These are phyloP conservation scores for Talaromyces pinophilus DNA, from an alignment of 2,329 filamentous ascomycete genomes.

Conservation along the genomic window DNA sequence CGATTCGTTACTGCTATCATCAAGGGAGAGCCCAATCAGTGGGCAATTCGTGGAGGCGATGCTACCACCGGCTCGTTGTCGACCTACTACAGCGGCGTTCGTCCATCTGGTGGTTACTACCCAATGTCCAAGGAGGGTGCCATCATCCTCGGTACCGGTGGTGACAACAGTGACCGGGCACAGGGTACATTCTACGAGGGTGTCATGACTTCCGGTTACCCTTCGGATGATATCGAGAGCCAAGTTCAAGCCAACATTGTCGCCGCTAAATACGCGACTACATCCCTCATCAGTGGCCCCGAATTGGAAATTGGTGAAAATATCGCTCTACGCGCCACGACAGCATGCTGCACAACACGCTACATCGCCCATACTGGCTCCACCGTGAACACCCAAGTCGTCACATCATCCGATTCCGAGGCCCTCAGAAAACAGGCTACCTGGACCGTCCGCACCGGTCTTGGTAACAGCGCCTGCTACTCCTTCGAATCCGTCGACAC, in stretches of 20 bases:
- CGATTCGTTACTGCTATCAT: constrained; percentile 19
- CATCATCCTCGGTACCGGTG: constrained; percentile 21
- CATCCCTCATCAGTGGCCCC: constrained; percentile 20
- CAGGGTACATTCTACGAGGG: constrained; percentile 22
- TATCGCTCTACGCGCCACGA: constrained; percentile 59
- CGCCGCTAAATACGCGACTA: constrained; percentile 16
- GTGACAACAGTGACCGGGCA: constrained; percentile 18
- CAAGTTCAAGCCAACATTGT: constrained; percentile 18
- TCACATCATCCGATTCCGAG: constrained; percentile 54
- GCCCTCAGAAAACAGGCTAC: constrained; percentile 55
- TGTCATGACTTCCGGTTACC: constrained; percentile 20
- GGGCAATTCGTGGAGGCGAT: constrained; percentile 21
- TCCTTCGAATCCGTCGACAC: constrained; percentile 64
- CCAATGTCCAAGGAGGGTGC: constrained; percentile 20
- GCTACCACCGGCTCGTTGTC: constrained; percentile 15
- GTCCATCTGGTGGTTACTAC: constrained; percentile 14
- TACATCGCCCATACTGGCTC: constrained; percentile 58
- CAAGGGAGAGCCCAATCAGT: constrained; percentile 18
- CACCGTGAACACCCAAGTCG: constrained; percentile 57
- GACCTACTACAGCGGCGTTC: constrained; percentile 19
- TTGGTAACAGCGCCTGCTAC: constrained; percentile 59
- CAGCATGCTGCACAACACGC: constrained; percentile 54
- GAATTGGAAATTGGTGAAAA: constrained; percentile 4
- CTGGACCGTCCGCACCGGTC: constrained; percentile 57
- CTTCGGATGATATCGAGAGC: constrained; percentile 18